phyloP scores from a whole-genome alignment of 305 asterid genomes.

The Lippia alba region DNA sequence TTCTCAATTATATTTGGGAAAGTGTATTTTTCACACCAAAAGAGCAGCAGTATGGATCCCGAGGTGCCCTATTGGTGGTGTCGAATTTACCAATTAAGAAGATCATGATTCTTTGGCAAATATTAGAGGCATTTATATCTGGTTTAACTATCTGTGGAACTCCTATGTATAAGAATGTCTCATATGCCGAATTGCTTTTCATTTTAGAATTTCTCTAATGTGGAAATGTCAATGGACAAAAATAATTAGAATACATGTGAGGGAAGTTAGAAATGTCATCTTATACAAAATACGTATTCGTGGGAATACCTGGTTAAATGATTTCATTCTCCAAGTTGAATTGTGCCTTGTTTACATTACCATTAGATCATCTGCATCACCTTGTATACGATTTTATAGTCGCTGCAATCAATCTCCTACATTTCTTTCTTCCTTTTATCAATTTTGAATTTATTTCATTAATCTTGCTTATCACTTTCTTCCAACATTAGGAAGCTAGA shows the following conservation, averaged over 20 bases:
- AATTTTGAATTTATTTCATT: neutral
- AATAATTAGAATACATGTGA: constrained; percentile 11
- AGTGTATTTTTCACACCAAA: neutral
- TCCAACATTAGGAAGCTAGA: constrained; percentile 34
- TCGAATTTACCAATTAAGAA: neutral
- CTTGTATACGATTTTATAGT: no score
- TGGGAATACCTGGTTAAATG: no score
- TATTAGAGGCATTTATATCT: neutral
- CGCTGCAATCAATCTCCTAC: no score
- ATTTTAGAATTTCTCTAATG: neutral
- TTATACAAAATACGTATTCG: neutral
- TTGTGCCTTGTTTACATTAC: no score
- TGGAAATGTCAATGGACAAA: neutral
- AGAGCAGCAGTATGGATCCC: neutral
- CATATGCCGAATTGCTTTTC: neutral
- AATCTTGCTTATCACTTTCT: constrained; percentile 8
- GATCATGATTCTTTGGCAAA: neutral
- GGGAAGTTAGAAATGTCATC: neutral
- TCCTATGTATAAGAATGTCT: neutral
- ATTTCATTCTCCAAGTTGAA: no score
- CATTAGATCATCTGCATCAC: no score
- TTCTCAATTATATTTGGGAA: neutral
- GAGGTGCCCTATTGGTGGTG: neutral
- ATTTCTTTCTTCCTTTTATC: neutral
- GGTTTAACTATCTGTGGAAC: neutral